A percentile compares a stretch with the other conserved stretches of the same genome.
These are phyloP conservation scores for Boechera stricta DNA, from an alignment of 345 rosid species.

Conservation along the genomic window DNA sequence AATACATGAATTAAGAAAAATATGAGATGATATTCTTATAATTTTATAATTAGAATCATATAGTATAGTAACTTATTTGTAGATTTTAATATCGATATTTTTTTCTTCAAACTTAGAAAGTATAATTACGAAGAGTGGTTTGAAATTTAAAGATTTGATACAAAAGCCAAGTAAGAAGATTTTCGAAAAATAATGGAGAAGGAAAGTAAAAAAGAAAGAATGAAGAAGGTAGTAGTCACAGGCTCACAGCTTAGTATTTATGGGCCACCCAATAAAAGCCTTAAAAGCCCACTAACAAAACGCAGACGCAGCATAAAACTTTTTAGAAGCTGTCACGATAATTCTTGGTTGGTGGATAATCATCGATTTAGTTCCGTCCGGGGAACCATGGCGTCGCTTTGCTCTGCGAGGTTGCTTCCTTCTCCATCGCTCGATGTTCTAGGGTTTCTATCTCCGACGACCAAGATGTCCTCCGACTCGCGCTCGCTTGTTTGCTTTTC, in stretches of 20 bases:
- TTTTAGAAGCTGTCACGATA: conserved; percentile 30
- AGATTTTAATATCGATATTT: too few relatives aligned
- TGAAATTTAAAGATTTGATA: too few relatives aligned
- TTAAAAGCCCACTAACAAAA: background rate
- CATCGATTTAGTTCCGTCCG: conserved; percentile 11
- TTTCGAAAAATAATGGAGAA: too few relatives aligned
- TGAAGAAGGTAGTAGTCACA: too few relatives aligned
- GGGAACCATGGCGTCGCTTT: conserved; percentile 45
- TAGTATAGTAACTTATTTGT: too few relatives aligned
- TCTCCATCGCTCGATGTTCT: conserved; percentile 37
- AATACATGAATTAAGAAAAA: too few relatives aligned
- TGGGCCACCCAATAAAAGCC: conserved; percentile 7
- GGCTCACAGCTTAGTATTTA: background rate
- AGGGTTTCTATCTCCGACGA: conserved; percentile 10
- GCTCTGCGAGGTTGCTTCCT: conserved; percentile 37
- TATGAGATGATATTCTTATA: too few relatives aligned
- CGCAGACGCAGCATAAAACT: conserved; percentile 17
- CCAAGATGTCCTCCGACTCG: conserved; percentile 13
- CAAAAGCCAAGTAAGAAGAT: too few relatives aligned
- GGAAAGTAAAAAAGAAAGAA: too few relatives aligned
- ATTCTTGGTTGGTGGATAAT: conserved; percentile 42
- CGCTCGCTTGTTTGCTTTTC: conserved; percentile 26
- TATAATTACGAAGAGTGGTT: too few relatives aligned
- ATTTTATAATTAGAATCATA: too few relatives aligned
- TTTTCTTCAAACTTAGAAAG: too few relatives aligned